Conservation (phyloP, 495 filamentous ascomycete genomes). For the Pyronema domesticum region DNA sequence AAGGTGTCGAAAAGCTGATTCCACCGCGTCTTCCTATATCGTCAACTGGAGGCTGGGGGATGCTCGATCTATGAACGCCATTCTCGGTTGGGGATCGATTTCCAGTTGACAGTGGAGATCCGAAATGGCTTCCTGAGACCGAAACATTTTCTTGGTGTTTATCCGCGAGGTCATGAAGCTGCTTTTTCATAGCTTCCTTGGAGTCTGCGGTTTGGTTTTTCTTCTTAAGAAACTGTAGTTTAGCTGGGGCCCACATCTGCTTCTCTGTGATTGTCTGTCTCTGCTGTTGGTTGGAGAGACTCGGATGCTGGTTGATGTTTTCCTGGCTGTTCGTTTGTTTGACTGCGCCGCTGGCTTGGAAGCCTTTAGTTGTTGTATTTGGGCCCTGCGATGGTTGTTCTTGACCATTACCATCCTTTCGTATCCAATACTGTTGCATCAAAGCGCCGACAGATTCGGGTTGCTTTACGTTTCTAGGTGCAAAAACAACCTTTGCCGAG, state of each 20-base stretch:
- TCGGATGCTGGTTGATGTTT: no score
- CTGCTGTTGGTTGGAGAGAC: background rate
- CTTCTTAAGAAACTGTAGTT: background rate
- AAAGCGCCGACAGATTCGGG: background rate
- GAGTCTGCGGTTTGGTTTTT: background rate
- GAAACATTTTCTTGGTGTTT: background rate
- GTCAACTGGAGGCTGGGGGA: background rate
- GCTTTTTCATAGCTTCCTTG: background rate
- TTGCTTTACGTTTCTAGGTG: background rate
- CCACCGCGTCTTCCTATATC: background rate
- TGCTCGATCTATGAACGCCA: no score
- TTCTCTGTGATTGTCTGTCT: background rate
- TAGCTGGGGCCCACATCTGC: background rate
- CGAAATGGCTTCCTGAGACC: background rate
- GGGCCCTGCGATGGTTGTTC: background rate
- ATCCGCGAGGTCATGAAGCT: background rate
- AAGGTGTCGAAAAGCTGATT: background rate
- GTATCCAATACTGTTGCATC: conserved; percentile 1
- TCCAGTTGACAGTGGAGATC: background rate
- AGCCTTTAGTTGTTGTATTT: background rate
- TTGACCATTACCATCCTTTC: background rate
- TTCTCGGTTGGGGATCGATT: background rate
- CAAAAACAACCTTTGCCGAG: conserved; percentile 1
- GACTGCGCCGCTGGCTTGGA: background rate
- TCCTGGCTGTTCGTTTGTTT: background rate